phyloP scores from a whole-genome alignment of 306 rosid genomes.

The Prunus dulcis region DNA sequence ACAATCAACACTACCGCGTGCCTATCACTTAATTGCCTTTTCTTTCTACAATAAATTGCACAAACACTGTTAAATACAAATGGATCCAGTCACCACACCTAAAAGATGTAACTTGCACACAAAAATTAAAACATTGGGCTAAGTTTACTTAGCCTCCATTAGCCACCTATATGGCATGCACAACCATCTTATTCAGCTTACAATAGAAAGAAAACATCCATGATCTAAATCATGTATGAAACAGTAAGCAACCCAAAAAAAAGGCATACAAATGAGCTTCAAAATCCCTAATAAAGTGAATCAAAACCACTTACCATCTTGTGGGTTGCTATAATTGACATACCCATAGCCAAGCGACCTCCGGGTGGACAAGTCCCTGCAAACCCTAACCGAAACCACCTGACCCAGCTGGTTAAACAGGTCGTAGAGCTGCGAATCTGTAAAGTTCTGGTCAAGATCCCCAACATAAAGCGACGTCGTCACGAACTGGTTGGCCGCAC shows the following conservation, averaged over 20 bases:
- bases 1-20: not conserved
- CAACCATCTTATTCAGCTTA: not conserved
- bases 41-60: not conserved
- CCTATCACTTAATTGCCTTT: not conserved
- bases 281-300: not conserved
- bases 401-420: slow-evolving; percentile 86
- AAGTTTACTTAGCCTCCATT: not conserved
- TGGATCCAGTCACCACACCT: not conserved
- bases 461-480: slow-evolving; percentile 94
- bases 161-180: not conserved
- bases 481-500: slow-evolving; percentile 61
- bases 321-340: slow-evolving; percentile 75
- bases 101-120: not conserved
- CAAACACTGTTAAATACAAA: not conserved
- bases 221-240: not conserved
- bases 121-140: not conserved
- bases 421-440: slow-evolving; percentile 94
- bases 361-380: slow-evolving; percentile 81
- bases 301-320: slow-evolving; percentile 59
- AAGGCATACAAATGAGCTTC: not conserved
- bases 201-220: not conserved
- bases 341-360: slow-evolving; percentile 97
- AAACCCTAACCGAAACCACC: slow-evolving; percentile 95
- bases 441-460: slow-evolving; percentile 79
- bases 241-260: not conserved